Base-by-base conservation (phyloP, 176 grass and related monocot genomes). In the Raddia guianensis region DNA sequence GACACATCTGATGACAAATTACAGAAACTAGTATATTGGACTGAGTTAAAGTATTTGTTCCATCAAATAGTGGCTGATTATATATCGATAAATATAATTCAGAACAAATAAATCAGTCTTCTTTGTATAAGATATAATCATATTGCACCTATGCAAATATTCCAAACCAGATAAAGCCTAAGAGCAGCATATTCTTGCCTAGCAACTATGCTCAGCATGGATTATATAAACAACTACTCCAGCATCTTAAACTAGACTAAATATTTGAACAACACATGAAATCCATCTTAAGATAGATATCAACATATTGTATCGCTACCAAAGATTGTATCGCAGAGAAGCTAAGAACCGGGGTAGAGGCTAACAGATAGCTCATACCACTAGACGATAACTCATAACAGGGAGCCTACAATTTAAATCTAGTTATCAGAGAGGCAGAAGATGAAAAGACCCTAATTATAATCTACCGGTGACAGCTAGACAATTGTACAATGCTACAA, bases 181-280 rank as follows among this genome's bases (percentile, higher is more conserved):
- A 62, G 3, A 72, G 32, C 18, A 14, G 46, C 9, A 42, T 63
- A 67, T 74, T 74, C 27, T 74, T 86, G 16, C 8, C 33, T 7
- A 74, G 13, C 32, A 59, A 40, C 10, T 74, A 37, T 37, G 45
- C 46, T 53, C 82, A 69, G 54, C 50, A 42, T 7, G 56, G 13
- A 63, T 5, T 2, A 13, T 6, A 70, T 12, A 40, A 34, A 33
- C 3, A 72, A 19, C 59, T 65, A 48, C 68, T 21, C 16, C 48
- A 80, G 70, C 46, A 82, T 51, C 35, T 54, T 82, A 55, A 70
- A 76, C 10, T 60, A 52, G 16, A 51, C 8, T 45, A 81, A 16
- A 49, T 46, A 50, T 2, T 50, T 81, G 1, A 8, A 9, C 1
- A 58, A 50, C 45, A 34, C 52, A 53, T 53, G 50, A 71, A 74